Base-by-base conservation (phyloP, 148 eudicot genomes). In the Nepenthes mirabilis region DNA sequence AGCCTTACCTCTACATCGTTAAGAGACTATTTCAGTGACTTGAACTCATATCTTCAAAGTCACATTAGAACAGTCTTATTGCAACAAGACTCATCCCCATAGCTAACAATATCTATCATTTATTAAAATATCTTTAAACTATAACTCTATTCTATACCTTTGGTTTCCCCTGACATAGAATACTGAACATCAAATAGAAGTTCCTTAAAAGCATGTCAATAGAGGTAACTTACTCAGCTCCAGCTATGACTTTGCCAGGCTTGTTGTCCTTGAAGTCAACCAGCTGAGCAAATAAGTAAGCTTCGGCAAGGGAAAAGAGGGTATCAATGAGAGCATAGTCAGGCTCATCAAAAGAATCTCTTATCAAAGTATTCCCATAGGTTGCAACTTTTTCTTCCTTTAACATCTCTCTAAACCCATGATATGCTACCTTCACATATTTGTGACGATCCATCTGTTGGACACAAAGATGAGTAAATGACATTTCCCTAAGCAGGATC, bases 361-460 rank as follows among this genome's bases (percentile, higher is more conserved):
- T 79, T 43, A 72, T 79, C 74, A 93, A 79, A 52, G 82, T 77
- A 63, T 69, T 86, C 55, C 99, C 99, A 55, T 93, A 93, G 37
- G 95, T 68, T 36, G 78, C 82, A 62, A 77, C 83, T 74, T 88
- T 93, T 65, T 88, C 87, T 72, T 84, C 91, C 70, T 88, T 93
- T 2, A 86, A 79, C 75, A 88, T 47, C 70, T 86, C 95, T 67
- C 52, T 77, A 45, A 93, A 88, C 62, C 99, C 99, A 79, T 93
- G 99, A 58, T 88, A 86, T 70, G 99, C 99, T 60, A 93, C 89
- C 80, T 93, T 93, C 61, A 93, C 99, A 65, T 88, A 86, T 52
- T 88, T 93, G 78, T 93, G 99, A 13, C 99, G 83, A 67, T 93
- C 99, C 99, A 93, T 93, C 99, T 93, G 85, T 55, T 61, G 48